A percentile compares a stretch with the other conserved stretches of the same genome.
Evolutionary conservation across 495 filamentous ascomycete genomes (phyloP).

Genomic region (Entonaema liquescens): DNA sequence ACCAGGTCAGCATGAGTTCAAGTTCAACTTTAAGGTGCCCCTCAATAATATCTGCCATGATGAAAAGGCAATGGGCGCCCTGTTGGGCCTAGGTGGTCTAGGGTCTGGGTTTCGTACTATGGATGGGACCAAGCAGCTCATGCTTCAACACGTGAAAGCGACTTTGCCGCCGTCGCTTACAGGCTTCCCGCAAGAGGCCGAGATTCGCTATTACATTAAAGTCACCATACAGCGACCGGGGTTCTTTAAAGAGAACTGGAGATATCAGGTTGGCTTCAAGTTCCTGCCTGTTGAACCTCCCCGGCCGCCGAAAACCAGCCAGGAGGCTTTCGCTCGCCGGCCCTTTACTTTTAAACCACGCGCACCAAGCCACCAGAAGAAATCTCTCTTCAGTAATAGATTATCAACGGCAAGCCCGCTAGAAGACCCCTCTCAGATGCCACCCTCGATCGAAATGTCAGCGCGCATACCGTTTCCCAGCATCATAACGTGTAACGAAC

Average conservation of each 20-base stretch:
- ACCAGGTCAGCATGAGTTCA: constrained; percentile 84
- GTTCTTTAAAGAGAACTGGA: constrained; percentile 86
- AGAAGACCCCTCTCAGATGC: constrained; percentile 18
- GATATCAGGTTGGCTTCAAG: constrained; percentile 68
- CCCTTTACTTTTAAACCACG: constrained; percentile 75
- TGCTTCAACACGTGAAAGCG: constrained; percentile 76
- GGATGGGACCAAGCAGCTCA: constrained; percentile 61
- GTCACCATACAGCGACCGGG: constrained; percentile 84
- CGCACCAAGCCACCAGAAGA: constrained; percentile 43
- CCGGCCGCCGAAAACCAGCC: constrained; percentile 67
- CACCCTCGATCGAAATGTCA: constrained; percentile 69
- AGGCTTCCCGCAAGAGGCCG: constrained; percentile 81
- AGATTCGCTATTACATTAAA: constrained; percentile 93
- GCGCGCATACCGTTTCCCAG: constrained; percentile 86
- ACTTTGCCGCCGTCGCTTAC: constrained; percentile 88
- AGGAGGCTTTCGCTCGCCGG: constrained; percentile 85
- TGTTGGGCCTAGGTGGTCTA: constrained; percentile 54
- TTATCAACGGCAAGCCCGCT: constrained; percentile 18
- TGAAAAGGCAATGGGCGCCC: constrained; percentile 54
- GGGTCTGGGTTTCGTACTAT: constrained; percentile 58
- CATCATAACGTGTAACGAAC: constrained; percentile 87
- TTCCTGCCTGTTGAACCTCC: constrained; percentile 95
- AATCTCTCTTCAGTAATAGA: constrained; percentile 59
- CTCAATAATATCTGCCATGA: constrained; percentile 88
- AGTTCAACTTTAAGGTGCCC: constrained; percentile 91